Base-by-base conservation (phyloP, 1,139 yeast genomes). In the Suhomyces guaymorum region DNA sequence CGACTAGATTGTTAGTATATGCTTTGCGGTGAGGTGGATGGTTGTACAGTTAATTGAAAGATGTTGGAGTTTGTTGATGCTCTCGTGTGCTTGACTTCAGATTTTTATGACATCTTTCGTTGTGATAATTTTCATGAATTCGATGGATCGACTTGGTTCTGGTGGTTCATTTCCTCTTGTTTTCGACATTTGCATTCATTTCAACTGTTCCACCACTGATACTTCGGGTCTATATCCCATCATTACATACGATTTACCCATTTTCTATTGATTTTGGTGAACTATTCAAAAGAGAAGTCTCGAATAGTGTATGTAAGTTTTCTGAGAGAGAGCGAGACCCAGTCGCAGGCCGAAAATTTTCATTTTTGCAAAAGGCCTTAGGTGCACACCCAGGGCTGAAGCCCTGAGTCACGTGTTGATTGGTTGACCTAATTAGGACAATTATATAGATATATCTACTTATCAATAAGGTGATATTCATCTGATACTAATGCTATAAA, bases 171-270 rank as follows among this genome's bases (percentile, higher is more conserved):
- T n/a, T n/a, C n/a, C n/a, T n/a, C n/a, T n/a, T n/a, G n/a, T n/a
- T n/a, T n/a, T n/a, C n/a, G n/a, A n/a, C n/a, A n/a, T n/a, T n/a
- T n/a, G n/a, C n/a, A n/a, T n/a, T n/a, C 23, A 7, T 5, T 9
- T 20, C 5, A 10, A 23, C 6, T 10, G 25, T 23, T 23, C 10
- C 15, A 7, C 23, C n/a, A 8, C 11, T 21, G 6, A 11, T 9
- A 7, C 12, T 10, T 5, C 10, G n/a, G 12, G 8, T 17, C 5
- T 17, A 17, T 8, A 20, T 16, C 19, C 28, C 25, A n/a, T 30
- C 15, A 13, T 38, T 58, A 71, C 82, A 69, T 78, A 80, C 86
- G 85, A 79, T 78, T 81, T 81, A 80, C 87, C 88, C 88, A 81
- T 81, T 55, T 73, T 78, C 72, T 66, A 61, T 61, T 61, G 54